These are phyloP conservation scores for Trichoderma sp. DNA, from an alignment of 2,329 filamentous ascomycete species.

Conservation along the genomic window DNA sequence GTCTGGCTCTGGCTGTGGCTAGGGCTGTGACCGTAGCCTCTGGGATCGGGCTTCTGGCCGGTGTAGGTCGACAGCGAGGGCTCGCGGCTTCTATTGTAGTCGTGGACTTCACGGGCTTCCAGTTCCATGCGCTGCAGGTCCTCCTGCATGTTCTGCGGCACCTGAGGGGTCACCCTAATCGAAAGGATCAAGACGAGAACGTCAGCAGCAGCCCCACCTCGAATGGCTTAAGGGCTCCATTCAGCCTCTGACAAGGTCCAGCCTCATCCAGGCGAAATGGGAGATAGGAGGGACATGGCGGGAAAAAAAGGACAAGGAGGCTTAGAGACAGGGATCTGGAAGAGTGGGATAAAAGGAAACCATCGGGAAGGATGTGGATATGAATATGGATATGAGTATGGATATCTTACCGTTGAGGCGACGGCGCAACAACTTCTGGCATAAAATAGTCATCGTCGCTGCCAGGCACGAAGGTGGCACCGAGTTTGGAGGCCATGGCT, in stretches of 20 bases:
- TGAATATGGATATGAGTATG: conserved; percentile 23
- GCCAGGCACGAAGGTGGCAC: conserved; percentile 61
- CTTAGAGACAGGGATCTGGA: conserved; percentile 3
- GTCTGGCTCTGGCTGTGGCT: neutral
- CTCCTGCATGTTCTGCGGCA: conserved; percentile 95
- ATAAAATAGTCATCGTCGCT: conserved; percentile 62
- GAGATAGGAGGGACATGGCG: conserved; percentile 10
- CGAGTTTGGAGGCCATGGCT: conserved; percentile 39
- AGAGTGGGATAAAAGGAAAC: neutral
- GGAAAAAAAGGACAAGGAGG: conserved; percentile 2
- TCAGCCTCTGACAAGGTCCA: conserved; percentile 6
- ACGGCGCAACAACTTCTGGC: conserved; percentile 60
- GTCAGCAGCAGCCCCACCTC: conserved; percentile 41
- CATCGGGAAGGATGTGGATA: conserved; percentile 5
- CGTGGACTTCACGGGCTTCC: conserved; percentile 59
- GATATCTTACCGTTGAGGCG: conserved; percentile 56
- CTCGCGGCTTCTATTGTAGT: conserved; percentile 41
- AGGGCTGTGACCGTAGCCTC: conserved; percentile 3
- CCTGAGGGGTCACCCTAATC: conserved; percentile 85
- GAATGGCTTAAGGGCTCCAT: conserved; percentile 20
- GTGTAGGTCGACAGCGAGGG: conserved; percentile 46
- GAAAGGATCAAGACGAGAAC: conserved; percentile 32
- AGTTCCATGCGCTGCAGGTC: conserved; percentile 89
- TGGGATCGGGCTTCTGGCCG: conserved; percentile 26
- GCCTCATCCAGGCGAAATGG: conserved; percentile 23